Evolutionary conservation across 2,329 filamentous ascomycete species (phyloP), one percentile per base, ranked within the genome.

Genomic region (Cadophora gregata): DNA sequence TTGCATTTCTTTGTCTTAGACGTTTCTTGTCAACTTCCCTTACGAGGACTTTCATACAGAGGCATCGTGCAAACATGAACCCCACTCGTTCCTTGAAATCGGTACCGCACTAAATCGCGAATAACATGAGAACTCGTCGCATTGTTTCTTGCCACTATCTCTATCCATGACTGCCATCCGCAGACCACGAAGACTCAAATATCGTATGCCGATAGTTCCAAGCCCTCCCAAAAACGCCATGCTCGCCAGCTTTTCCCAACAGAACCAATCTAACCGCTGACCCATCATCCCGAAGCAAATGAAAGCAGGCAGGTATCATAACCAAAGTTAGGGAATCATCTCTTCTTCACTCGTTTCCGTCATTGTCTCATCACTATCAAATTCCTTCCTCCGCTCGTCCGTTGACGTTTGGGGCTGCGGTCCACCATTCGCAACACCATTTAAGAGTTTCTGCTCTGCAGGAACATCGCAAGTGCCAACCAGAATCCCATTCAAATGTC

Each of bases 321-420:
- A 51, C 16, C 24, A 47, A 56, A 58, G 55, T 38, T 65, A 72
- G 65, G 69, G 59, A 24, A 70, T 69, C 69, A 70, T 71, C 60
- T 73, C 70, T 59, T 72, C 72, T 53, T 73, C 72, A 48, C 72
- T 72, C 59, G 68, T 71, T 48, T 71, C 69, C 16, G 70, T 70
- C 48, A 69, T 51, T 38, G 68, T 71, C 21, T 59, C 68, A 59
- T 70, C 70, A 45, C 65, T 72, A 38, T 69, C 67, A 21, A 29
- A 51, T 10, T 59, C 65, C 8, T 29, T 25, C 14, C 38, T 63
- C 53, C 63, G 53, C 31, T 70, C 50, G 31, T 65, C 47, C 27
- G 33, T 25, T 33, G 67, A 61, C 51, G 53, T 45, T 53, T 59
- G 62, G 53, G 61, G 45, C 42, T 31, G 56, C 38, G 47, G 27